Evolutionary conservation across 106 monocot species (phyloP).

Genomic region (Iris macrosiphon): DNA sequence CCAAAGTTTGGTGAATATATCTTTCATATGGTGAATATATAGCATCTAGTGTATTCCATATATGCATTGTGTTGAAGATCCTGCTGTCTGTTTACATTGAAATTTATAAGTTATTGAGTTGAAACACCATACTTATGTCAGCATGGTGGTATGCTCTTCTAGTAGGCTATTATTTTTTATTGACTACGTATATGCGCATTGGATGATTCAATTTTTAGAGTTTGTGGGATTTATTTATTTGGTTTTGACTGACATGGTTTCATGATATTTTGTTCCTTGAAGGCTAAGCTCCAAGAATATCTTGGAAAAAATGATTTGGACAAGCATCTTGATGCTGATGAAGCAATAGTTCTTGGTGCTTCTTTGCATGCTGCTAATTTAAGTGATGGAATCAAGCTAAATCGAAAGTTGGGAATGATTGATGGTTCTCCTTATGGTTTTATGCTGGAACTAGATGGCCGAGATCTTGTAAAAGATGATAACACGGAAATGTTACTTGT

Average conservation of each 20-base stretch:
- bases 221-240: background rate
- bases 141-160: background rate
- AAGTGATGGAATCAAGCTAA: conserved; percentile 98
- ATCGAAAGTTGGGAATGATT: conserved; percentile 93
- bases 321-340: conserved; percentile 98
- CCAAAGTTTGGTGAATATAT: too few species aligned
- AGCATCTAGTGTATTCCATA: too few species aligned
- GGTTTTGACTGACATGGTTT: background rate
- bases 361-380: conserved; percentile 97
- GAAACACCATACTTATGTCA: too few species aligned
- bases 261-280: conserved; percentile 6
- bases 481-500: conserved; percentile 60
- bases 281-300: conserved; percentile 94
- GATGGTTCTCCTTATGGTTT: conserved; percentile 95
- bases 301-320: conserved; percentile 71
- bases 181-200: background rate
- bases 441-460: conserved; percentile 50
- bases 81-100: too few species aligned
- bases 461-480: conserved; percentile 64
- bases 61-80: too few species aligned
- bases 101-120: too few species aligned
- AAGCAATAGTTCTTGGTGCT: conserved; percentile 96
- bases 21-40: too few species aligned
- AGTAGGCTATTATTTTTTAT: background rate
- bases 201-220: background rate